These are phyloP conservation scores for Thraustotheca clavata DNA, from an alignment of 352 stramenopile genomes.

Conservation along the genomic window DNA sequence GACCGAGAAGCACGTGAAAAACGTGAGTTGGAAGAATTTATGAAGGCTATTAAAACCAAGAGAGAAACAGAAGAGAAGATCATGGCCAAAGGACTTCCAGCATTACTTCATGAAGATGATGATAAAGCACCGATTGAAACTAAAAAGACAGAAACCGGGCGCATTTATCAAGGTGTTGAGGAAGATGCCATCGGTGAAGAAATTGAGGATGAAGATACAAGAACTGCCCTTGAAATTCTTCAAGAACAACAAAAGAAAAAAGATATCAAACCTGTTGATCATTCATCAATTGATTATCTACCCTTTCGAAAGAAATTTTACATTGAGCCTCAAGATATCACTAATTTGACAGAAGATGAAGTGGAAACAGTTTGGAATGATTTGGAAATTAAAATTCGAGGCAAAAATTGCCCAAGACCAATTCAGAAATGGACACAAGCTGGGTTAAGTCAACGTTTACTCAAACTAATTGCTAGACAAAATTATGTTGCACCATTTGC, in stretches of 20 bases:
- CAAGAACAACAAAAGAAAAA: conserved; percentile 89
- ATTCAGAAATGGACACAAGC: conserved; percentile 96
- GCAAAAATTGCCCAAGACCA: conserved; percentile 92
- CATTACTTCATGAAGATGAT: neutral
- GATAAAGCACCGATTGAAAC: conserved; percentile 5
- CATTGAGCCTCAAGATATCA: conserved; percentile 92
- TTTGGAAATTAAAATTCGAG: conserved; percentile 96
- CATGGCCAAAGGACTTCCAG: conserved; percentile 19
- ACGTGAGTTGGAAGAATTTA: conserved; percentile 78
- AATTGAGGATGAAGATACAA: conserved; percentile 55
- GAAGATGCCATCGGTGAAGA: conserved; percentile 82
- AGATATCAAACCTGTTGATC: conserved; percentile 95
- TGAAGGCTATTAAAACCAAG: conserved; percentile 71
- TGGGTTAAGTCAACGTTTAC: conserved; percentile 93
- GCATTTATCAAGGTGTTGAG: conserved; percentile 78
- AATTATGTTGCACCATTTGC: conserved; percentile 93
- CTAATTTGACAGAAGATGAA: conserved; percentile 81
- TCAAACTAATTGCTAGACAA: conserved; percentile 91
- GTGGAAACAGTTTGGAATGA: conserved; percentile 69
- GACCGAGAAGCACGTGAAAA: conserved; percentile 71
- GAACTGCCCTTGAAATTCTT: conserved; percentile 85
- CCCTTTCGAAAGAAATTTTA: conserved; percentile 99
- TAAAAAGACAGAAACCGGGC: conserved; percentile 59
- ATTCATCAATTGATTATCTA: conserved; percentile 94
- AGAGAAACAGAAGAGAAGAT: conserved; percentile 43